phyloP scores from a whole-genome alignment of 164 flowering plant genomes.

The Nymphaea thermarum region DNA sequence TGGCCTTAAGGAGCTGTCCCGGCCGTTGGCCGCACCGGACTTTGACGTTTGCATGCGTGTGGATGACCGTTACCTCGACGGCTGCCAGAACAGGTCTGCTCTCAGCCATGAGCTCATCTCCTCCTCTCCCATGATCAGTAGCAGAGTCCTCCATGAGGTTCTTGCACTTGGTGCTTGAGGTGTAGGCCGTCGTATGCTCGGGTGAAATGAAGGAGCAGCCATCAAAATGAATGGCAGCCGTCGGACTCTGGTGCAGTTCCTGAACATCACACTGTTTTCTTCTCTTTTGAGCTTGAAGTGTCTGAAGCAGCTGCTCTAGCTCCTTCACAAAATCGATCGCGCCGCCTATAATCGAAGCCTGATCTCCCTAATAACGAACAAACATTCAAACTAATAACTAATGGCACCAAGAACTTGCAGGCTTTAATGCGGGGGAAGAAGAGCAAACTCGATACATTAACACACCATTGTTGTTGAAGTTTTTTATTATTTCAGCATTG shows the following conservation, averaged over 20 bases:
- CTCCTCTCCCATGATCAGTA: neutral
- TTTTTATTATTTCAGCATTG: too few species aligned
- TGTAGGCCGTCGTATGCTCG: constrained; percentile 1
- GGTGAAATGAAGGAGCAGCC: constrained; percentile 12
- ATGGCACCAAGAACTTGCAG: too few species aligned
- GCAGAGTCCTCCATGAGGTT: constrained; percentile 1
- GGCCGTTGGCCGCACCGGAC: constrained; percentile 27
- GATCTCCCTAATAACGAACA: constrained; percentile 40
- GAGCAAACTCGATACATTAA: too few species aligned
- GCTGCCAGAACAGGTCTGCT: constrained; percentile 20
- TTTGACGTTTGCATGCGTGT: constrained; percentile 45
- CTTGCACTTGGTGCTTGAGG: constrained; percentile 3
- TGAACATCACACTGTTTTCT: constrained; percentile 14
- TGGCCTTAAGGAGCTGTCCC: constrained; percentile 32
- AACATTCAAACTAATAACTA: too few species aligned
- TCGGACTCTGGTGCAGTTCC: constrained; percentile 1
- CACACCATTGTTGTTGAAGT: too few species aligned
- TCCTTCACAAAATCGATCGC: constrained; percentile 71
- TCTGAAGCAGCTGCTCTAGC: constrained; percentile 46
- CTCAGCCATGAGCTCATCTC: neutral
- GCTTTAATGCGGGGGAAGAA: too few species aligned
- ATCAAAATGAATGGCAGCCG: constrained; percentile 9
- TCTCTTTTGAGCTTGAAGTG: constrained; percentile 46
- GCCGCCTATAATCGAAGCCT: constrained; percentile 62
- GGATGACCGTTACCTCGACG: constrained; percentile 32